phyloP scores from a whole-genome alignment of 768 basidiomycete genomes.

The Boletus pseudopeckii region DNA sequence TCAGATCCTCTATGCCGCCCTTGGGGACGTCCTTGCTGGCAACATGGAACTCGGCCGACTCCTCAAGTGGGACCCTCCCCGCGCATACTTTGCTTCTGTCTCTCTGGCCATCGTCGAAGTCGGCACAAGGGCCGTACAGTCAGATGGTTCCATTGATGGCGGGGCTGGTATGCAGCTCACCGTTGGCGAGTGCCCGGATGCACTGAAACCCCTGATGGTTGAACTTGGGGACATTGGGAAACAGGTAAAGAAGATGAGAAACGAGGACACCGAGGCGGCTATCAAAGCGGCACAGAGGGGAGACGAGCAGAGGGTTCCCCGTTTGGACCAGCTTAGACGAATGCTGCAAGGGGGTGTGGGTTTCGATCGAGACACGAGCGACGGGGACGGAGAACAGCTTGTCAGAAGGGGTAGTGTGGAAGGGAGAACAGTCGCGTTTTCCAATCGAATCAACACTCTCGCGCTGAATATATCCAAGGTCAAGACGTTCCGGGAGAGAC shows the following conservation, averaged over 20 bases:
- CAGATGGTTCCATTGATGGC: conserved; percentile 45
- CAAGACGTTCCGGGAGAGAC: conserved; percentile 67
- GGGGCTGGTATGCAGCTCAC: conserved; percentile 56
- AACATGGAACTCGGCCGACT: conserved; percentile 51
- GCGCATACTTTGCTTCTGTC: conserved; percentile 79
- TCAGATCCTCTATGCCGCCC: conserved; percentile 80
- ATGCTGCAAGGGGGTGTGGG: conserved; percentile 63
- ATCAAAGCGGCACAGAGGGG: conserved; percentile 36
- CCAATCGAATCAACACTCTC: conserved; percentile 74
- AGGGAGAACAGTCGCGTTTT: conserved; percentile 65
- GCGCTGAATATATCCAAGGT: conserved; percentile 69
- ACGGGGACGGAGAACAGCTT: conserved; percentile 22
- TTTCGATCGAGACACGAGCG: conserved; percentile 19
- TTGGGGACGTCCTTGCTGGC: conserved; percentile 64
- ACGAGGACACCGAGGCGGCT: conserved; percentile 52
- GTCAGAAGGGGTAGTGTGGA: conserved; percentile 48
- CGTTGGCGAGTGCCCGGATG: conserved; percentile 56
- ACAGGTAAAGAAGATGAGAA: conserved; percentile 45
- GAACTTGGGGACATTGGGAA: conserved; percentile 58
- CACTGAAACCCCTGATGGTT: conserved; percentile 65
- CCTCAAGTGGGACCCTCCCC: conserved; percentile 58
- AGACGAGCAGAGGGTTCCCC: conserved; percentile 38
- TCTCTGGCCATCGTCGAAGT: conserved; percentile 71
- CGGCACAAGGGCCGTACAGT: conserved; percentile 46
- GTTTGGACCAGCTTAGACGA: conserved; percentile 54